Conservation (phyloP, 139 green algal genomes). For the Yamagishiella unicocca region DNA sequence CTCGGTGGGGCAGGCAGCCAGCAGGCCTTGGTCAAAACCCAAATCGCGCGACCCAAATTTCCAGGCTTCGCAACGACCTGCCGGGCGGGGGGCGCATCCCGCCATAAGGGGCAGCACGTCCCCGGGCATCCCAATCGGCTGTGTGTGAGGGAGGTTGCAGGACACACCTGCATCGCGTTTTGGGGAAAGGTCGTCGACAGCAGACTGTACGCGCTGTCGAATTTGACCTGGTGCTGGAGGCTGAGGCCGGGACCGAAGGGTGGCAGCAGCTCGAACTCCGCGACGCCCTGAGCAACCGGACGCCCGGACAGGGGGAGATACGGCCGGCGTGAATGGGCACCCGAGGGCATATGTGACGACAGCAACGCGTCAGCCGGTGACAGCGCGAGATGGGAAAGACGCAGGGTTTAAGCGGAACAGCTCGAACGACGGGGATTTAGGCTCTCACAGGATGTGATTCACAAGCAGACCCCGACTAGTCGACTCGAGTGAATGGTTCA, state of each 20-base stretch:
- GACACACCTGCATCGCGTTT: neutral
- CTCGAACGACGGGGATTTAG: neutral
- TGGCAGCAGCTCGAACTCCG: neutral
- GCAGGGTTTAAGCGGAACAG: neutral
- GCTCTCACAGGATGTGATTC: neutral
- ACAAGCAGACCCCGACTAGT: neutral
- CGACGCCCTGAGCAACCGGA: neutral
- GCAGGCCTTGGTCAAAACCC: neutral
- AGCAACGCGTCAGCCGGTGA: neutral
- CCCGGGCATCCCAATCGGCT: too few species aligned
- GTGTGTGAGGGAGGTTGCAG: too few species aligned
- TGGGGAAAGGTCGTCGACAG: neutral
- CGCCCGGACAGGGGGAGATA: too few species aligned
- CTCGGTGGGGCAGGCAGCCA: neutral
- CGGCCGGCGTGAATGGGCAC: neutral
- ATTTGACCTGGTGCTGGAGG: neutral
- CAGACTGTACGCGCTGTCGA: neutral
- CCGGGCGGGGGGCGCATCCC: too few species aligned
- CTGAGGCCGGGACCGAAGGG: neutral
- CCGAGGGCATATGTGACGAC: neutral
- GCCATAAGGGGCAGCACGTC: too few species aligned
- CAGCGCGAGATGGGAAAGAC: neutral
- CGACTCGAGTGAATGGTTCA: too few species aligned
- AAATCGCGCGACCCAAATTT: neutral
- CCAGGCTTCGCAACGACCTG: neutral